Evolutionary conservation across 768 basidiomycete species (phyloP), one percentile per base, ranked within the genome.

Genomic region (Naganishia antarctica): DNA sequence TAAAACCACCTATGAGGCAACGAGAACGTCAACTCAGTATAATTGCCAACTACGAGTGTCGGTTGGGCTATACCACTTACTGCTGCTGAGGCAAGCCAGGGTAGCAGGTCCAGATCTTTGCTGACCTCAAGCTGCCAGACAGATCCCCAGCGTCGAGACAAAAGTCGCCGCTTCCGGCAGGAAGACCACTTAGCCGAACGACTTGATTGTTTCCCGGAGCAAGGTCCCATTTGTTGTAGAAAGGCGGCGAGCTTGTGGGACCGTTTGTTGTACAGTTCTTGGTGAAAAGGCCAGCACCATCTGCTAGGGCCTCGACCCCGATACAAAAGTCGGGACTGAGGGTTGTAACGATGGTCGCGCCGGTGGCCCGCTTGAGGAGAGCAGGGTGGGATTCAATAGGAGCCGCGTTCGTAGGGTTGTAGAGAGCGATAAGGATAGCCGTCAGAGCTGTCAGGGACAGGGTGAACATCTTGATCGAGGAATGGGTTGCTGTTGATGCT

Each of bases 211-310:
- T 51, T 12, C 50, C 50, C 4, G 50, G 50, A 29, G 31, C 3
- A n/a, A 51, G 31, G 18, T 51, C 50, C 50, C 50, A 51, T 31
- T 51, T 51, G 50, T 51, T 34, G 50, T 51, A 51, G 31, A 51
- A 51, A n/a, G n/a, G 28, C 13, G 50, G 50, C 28, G 5, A 18
- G 31, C 50, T 51, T 29, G 50, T 31, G 1, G 31, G 28, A 34
- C 31, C 31, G 18, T 31, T 31, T 26, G 5, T 16, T 21, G 31
- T 51, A 37, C 50, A 51, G 50, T 51, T 51, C 31, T 51, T 51
- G 50, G 28, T 51, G 50, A n/a, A 15, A n/a, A 51, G 29, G 21
- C 18, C 29, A 31, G 50, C 50, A n/a, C 50, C 50, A 8, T 51
- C 31, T 12, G 28, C 21, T 28, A 51, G 50, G 18, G 21, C 28